Conservation (phyloP, 306 rosid species). For the Acmispon strigosus region DNA sequence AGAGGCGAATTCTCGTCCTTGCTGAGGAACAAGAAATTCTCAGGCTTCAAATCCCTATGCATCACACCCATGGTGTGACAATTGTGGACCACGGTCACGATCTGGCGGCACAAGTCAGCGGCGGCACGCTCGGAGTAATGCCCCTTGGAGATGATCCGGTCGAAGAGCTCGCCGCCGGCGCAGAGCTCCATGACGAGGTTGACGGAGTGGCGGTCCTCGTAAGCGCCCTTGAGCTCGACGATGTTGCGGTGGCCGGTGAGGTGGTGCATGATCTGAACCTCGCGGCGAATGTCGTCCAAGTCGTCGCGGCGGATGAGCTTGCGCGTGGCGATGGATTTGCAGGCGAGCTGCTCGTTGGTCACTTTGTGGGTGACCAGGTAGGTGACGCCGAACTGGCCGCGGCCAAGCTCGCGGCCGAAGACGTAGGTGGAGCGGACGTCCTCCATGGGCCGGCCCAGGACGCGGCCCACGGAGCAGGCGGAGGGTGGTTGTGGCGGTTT, state of each 20-base stretch:
- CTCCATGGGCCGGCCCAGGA: constrained; percentile 75
- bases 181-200: constrained; percentile 94
- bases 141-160: constrained; percentile 75
- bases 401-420: constrained; percentile 93
- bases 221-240: constrained; percentile 87
- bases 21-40: constrained; percentile 77
- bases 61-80: constrained; percentile 95
- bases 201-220: constrained; percentile 90
- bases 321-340: constrained; percentile 85
- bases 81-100: constrained; percentile 71
- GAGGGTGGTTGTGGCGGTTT: background rate
- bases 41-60: constrained; percentile 89
- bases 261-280: constrained; percentile 98
- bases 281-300: constrained; percentile 84
- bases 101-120: constrained; percentile 76
- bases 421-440: constrained; percentile 66
- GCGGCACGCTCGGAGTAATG: constrained; percentile 96
- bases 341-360: constrained; percentile 69
- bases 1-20: constrained; percentile 65
- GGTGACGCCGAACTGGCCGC: constrained; percentile 93
- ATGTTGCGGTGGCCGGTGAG: constrained; percentile 90
- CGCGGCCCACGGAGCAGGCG: constrained; percentile 44
- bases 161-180: constrained; percentile 95
- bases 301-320: constrained; percentile 70
- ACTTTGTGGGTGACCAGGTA: constrained; percentile 67